These are phyloP conservation scores for Sclerotinia trifoliorum DNA, from an alignment of 2,329 filamentous ascomycete species.

Conservation along the genomic window DNA sequence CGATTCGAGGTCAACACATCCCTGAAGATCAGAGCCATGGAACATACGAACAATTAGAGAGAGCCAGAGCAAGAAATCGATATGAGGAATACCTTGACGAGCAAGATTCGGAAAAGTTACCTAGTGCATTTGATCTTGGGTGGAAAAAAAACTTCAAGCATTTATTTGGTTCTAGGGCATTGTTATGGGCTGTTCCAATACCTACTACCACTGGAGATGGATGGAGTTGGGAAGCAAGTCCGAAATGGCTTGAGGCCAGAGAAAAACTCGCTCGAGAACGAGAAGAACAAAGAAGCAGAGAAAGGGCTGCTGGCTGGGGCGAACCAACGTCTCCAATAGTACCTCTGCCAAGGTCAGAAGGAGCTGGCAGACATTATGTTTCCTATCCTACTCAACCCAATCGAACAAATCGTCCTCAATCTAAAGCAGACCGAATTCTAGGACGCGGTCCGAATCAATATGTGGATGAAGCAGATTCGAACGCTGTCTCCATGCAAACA, in stretches of 20 bases:
- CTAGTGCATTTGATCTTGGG: constrained; percentile 91
- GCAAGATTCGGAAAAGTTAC: constrained; percentile 80
- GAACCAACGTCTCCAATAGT: constrained; percentile 26
- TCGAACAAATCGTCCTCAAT: constrained; percentile 27
- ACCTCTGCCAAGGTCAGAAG: constrained; percentile 26
- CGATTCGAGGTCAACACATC: constrained; percentile 63
- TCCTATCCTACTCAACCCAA: constrained; percentile 27
- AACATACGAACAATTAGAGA: constrained; percentile 56
- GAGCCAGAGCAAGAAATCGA: constrained; percentile 61
- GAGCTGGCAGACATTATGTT: constrained; percentile 38
- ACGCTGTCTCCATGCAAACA: constrained; percentile 37
- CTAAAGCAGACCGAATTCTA: constrained; percentile 42
- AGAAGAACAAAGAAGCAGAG: constrained; percentile 59
- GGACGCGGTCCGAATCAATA: constrained; percentile 39
- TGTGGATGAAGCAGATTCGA: constrained; percentile 30
- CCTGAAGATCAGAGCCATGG: constrained; percentile 43
- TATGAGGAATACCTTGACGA: constrained; percentile 86
- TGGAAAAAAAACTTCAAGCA: constrained; percentile 75
- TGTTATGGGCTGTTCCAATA: constrained; percentile 77
- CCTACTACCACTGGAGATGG: constrained; percentile 87
- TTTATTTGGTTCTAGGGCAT: constrained; percentile 72
- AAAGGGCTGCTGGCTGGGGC: constrained; percentile 68
- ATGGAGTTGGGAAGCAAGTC: constrained; percentile 88
- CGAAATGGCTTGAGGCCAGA: constrained; percentile 71
- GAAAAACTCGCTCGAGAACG: constrained; percentile 60